Percentiles rank a stretch among this genome's conserved stretches.
Evolutionary conservation across 495 filamentous ascomycete genomes (phyloP).

Genomic region (Glonium stellatum): DNA sequence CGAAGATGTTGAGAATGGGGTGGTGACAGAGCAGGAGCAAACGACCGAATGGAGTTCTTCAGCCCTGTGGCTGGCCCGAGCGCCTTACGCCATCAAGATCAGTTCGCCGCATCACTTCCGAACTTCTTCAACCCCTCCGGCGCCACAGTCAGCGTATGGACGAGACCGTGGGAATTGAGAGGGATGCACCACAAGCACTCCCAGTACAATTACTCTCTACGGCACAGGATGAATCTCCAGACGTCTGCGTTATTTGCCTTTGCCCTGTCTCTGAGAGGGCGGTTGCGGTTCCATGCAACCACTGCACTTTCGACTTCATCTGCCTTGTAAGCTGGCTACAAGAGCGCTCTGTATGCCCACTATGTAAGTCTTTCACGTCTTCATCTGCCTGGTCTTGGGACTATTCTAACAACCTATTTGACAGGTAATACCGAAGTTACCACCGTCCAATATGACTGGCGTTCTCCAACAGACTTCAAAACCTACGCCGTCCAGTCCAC

Average conservation of each 20-base stretch:
- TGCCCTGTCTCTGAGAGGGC: constrained; percentile 65
- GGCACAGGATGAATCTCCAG: constrained; percentile 9
- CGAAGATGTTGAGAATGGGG: not conserved
- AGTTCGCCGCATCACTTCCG: constrained; percentile 4
- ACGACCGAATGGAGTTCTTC: not conserved
- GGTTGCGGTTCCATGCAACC: constrained; percentile 65
- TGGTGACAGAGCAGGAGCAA: not conserved
- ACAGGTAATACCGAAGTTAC: constrained; percentile 59
- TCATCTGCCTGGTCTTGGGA: not conserved
- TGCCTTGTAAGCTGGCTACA: constrained; percentile 81
- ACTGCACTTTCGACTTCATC: constrained; percentile 75
- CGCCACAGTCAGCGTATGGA: constrained; percentile 15
- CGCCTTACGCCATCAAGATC: not conserved
- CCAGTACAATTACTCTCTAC: not conserved
- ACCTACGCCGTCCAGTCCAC: constrained; percentile 44
- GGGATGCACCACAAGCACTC: not conserved
- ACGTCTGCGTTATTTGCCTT: constrained; percentile 64
- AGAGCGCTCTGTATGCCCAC: constrained; percentile 62
- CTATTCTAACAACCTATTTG: not conserved
- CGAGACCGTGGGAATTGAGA: not conserved
- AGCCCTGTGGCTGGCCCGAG: not conserved
- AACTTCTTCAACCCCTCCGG: not conserved
- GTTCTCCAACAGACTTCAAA: constrained; percentile 47
- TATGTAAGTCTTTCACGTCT: constrained; percentile 41
- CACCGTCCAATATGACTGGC: constrained; percentile 61